Conservation (phyloP, 306 rosid species). For the Potentilla sterilis region DNA sequence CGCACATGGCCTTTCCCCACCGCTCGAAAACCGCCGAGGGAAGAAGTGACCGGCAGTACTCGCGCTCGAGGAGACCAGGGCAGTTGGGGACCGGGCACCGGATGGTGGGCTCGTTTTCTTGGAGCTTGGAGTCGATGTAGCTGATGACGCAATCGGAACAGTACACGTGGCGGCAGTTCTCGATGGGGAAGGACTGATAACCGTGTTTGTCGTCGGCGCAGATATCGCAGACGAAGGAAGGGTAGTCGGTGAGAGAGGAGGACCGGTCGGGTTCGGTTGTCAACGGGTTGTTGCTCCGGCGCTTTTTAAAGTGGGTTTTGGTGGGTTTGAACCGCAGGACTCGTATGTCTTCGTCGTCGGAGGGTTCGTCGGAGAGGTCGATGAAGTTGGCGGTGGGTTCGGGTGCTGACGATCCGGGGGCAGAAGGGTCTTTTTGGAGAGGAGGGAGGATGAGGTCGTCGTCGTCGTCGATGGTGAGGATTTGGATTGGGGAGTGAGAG, state of each 20-base stretch:
- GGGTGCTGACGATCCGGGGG: neutral
- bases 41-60: conserved; percentile 33
- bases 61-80: conserved; percentile 29
- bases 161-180: conserved; percentile 45
- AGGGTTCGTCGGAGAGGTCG: conserved; percentile 12
- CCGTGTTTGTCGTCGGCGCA: conserved; percentile 31
- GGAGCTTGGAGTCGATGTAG: conserved; percentile 48
- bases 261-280: neutral
- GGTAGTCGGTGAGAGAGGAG: neutral
- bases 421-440: neutral
- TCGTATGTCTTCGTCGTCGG: neutral
- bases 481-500: neutral
- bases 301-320: neutral
- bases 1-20: conserved; percentile 48
- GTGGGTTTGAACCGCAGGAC: conserved; percentile 14
- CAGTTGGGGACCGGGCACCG: conserved; percentile 50
- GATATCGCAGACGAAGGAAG: conserved; percentile 27
- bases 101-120: conserved; percentile 30
- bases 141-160: conserved; percentile 45
- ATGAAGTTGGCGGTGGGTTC: neutral
- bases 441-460: neutral
- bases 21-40: conserved; percentile 25
- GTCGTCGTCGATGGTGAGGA: conserved; percentile 8
- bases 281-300: neutral
- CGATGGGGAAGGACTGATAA: conserved; percentile 14